Conservation (phyloP, 768 basidiomycete species). For the Kwoniella europaea region DNA sequence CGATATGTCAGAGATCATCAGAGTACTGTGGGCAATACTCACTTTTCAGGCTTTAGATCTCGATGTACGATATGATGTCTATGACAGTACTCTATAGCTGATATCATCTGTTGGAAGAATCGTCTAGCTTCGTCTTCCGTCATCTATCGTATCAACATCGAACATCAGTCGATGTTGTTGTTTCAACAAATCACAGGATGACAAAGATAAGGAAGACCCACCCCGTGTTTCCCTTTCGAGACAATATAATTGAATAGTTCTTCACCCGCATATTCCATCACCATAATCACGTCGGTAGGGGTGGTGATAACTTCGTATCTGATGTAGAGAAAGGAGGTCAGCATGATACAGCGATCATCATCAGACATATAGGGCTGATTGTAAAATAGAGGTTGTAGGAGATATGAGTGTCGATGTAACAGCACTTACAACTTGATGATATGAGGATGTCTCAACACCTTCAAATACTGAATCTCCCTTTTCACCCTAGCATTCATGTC, state of each 20-base stretch:
- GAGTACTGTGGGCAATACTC: too few species aligned
- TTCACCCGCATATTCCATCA: conserved; percentile 92
- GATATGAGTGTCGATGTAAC: too few species aligned
- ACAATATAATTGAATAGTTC: conserved; percentile 99
- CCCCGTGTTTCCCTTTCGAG: conserved; percentile 68
- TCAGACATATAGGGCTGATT: too few species aligned
- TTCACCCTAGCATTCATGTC: conserved; percentile 91
- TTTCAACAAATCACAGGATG: background rate
- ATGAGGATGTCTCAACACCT: conserved; percentile 89
- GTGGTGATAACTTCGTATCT: conserved; percentile 78
- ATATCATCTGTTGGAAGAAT: conserved; percentile 98
- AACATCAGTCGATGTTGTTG: background rate
- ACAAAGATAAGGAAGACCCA: conserved; percentile 10
- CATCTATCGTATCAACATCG: conserved; percentile 64
- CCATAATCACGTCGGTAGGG: conserved; percentile 94
- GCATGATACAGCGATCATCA: too few species aligned
- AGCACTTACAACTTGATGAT: conserved; percentile 88
- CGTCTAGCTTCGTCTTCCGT: conserved; percentile 80
- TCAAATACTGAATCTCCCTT: conserved; percentile 96
- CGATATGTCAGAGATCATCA: too few species aligned
- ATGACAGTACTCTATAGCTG: conserved; percentile 96
- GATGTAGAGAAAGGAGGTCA: conserved; percentile 23
- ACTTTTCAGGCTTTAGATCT: conserved; percentile 96
- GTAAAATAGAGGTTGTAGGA: too few species aligned
- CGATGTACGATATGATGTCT: conserved; percentile 96